Percentiles rank a stretch among this genome's conserved stretches.
These are phyloP conservation scores for Colletotrichum costaricense DNA, from an alignment of 2,329 filamentous ascomycete species.

Conservation along the genomic window DNA sequence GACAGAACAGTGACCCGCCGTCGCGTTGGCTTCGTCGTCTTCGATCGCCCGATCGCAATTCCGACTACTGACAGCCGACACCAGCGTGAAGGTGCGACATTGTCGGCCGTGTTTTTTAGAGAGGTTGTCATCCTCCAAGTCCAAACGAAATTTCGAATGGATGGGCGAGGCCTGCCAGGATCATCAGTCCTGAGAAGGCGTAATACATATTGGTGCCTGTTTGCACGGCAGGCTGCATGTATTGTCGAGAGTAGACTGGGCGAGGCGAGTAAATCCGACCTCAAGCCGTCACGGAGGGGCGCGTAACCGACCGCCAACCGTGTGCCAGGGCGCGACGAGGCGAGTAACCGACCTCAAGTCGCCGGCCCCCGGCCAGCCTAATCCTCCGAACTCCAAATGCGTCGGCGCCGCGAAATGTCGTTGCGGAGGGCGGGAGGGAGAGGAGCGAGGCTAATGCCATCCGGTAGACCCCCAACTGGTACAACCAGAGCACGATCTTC, in stretches of 20 bases:
- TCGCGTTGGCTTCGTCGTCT: constrained; percentile 18
- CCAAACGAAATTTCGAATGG: neutral
- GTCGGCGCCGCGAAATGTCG: neutral
- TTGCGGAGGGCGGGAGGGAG: neutral
- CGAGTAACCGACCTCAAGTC: neutral
- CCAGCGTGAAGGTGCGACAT: constrained; percentile 23
- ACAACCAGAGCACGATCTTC: neutral
- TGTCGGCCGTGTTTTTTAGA: constrained; percentile 12
- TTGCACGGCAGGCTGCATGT: neutral
- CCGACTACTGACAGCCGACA: constrained; percentile 14
- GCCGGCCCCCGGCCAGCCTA: neutral
- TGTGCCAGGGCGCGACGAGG: neutral
- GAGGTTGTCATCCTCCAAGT: constrained; percentile 12
- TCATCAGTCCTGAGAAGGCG: neutral
- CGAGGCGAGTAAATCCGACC: neutral
- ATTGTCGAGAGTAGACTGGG: neutral
- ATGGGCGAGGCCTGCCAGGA: neutral
- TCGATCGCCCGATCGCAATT: constrained; percentile 14
- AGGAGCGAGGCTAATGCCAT: neutral
- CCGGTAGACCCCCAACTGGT: neutral
- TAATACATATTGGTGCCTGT: neutral
- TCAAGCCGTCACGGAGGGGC: neutral
- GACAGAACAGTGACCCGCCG: neutral
- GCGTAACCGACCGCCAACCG: neutral
- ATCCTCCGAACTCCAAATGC: neutral